Evolutionary conservation across 805 yeast species (phyloP), one percentile per base, ranked within the genome.

Genomic region (Starmerella gropengiesseri): DNA sequence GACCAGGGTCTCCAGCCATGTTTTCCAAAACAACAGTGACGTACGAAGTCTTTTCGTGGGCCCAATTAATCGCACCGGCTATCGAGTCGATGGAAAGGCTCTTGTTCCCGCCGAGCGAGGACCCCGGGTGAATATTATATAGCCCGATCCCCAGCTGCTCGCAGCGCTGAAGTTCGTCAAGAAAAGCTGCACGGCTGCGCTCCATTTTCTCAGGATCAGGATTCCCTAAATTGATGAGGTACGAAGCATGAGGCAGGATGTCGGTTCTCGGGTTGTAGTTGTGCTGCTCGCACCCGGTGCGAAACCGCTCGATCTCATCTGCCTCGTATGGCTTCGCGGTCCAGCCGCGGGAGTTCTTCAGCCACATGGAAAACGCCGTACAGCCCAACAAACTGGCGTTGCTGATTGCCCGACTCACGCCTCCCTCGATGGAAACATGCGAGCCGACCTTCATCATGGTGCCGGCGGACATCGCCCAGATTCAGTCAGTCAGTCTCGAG

Each of bases 1-100:
- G 38, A 48, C 82, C 80, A 3, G 95, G 95, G 53, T 85, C 93
- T 8, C 98, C 98, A 1, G 98, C 95, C 98, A 91, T 91, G 57
- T 89, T 91, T 57, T 91, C 98, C 46, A 91, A 69, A 11, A 91
- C 93, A 33, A 91, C 77, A 55, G 80, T 87, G 25, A 91, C 97
- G 57, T 75, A 79, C 6, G 64, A 54, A 0, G 98, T 91, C 44
- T 75, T 76, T 20, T 62, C 61, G 37, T 82, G 78, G 5, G 94
- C 96, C 36, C 64, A 69, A 60, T 91, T 89, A 49, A 91, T 78
- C 52, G 81, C 80, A 19, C 68, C 67, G 0, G 97, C 97, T 50
- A 91, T 65, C 45, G 77, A 74, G 40, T 62, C 63, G 29, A 87
- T 62, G 1, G 93, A 85, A 16, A 66, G 72, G 4, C 61, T 57